Evolutionary conservation across 2,329 filamentous ascomycete species (phyloP).

Genomic region (Stagonosporopsis vannaccii): DNA sequence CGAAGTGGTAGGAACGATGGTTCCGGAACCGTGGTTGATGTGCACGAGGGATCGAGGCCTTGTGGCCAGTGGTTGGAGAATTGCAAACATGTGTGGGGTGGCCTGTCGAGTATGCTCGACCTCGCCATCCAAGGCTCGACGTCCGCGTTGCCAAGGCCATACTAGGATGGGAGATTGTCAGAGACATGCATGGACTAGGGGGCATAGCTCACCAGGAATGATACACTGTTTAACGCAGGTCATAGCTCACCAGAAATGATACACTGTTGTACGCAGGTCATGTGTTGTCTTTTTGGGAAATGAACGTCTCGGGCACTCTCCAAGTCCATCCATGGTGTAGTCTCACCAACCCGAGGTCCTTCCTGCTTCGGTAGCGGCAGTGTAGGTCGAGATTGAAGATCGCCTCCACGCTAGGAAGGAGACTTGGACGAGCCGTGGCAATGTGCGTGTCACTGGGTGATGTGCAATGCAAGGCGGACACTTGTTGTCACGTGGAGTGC

Average conservation of each 20-base stretch:
- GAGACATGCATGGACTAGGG: background rate
- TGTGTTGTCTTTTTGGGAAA: conserved; percentile 4
- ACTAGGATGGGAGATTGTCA: conserved; percentile 2
- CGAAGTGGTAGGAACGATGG: conserved; percentile 11
- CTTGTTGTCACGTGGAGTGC: conserved; percentile 20
- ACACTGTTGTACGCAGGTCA: background rate
- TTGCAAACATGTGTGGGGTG: conserved; percentile 8
- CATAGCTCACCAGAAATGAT: background rate
- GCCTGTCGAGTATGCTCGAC: background rate
- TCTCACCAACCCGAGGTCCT: conserved; percentile 8
- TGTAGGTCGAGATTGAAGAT: conserved; percentile 17
- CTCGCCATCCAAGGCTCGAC: background rate
- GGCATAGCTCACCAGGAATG: background rate
- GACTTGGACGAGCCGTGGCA: background rate
- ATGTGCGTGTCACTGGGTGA: background rate
- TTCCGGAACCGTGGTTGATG: conserved; percentile 19
- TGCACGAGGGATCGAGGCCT: conserved; percentile 13
- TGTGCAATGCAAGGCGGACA: background rate
- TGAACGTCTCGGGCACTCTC: conserved; percentile 13
- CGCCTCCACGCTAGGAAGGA: conserved; percentile 15
- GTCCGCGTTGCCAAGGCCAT: background rate
- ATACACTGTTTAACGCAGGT: background rate
- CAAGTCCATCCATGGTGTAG: conserved; percentile 3
- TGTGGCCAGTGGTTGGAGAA: conserved; percentile 6
- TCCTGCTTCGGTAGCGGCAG: conserved; percentile 13